Evolutionary conservation across 2,329 filamentous ascomycete species (phyloP).

Genomic region (Aspergillus oerlinghausenensis): DNA sequence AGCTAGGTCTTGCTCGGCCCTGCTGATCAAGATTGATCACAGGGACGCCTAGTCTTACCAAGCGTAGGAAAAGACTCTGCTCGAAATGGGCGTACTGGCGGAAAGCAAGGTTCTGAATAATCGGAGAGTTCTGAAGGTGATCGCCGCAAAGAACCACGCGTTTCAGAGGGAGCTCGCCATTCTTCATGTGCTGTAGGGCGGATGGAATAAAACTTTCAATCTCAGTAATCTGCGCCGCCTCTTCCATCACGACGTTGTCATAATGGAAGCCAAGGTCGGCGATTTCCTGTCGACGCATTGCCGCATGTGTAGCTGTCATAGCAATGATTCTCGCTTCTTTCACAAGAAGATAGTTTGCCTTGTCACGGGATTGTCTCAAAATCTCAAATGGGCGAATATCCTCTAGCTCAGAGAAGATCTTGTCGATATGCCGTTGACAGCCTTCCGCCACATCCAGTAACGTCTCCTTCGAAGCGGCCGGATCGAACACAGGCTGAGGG

Average conservation of each 20-base stretch:
- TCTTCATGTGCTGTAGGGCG: constrained; percentile 77
- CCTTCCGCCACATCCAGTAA: constrained; percentile 72
- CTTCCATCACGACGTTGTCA: constrained; percentile 97
- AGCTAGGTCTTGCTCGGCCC: constrained; percentile 79
- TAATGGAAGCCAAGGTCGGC: constrained; percentile 91
- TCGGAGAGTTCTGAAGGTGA: constrained; percentile 92
- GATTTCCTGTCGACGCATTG: constrained; percentile 89
- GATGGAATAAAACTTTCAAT: constrained; percentile 95
- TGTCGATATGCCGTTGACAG: constrained; percentile 82
- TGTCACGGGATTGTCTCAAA: constrained; percentile 79
- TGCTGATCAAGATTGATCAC: constrained; percentile 87
- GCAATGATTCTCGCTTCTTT: constrained; percentile 97
- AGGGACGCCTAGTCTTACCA: constrained; percentile 89
- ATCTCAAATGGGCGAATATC: constrained; percentile 96
- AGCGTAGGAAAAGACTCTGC: constrained; percentile 86
- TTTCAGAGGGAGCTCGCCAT: constrained; percentile 71
- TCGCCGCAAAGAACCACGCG: constrained; percentile 90
- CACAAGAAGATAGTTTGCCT: constrained; percentile 89
- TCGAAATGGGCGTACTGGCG: constrained; percentile 93
- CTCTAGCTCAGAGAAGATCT: constrained; percentile 86
- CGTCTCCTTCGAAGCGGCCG: constrained; percentile 59
- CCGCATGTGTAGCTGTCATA: constrained; percentile 98
- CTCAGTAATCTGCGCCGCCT: constrained; percentile 96
- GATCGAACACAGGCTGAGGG: constrained; percentile 77
- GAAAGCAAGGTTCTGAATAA: constrained; percentile 92